These are phyloP conservation scores for Claviceps monticola DNA, from an alignment of 2,329 filamentous ascomycete species.

Conservation along the genomic window DNA sequence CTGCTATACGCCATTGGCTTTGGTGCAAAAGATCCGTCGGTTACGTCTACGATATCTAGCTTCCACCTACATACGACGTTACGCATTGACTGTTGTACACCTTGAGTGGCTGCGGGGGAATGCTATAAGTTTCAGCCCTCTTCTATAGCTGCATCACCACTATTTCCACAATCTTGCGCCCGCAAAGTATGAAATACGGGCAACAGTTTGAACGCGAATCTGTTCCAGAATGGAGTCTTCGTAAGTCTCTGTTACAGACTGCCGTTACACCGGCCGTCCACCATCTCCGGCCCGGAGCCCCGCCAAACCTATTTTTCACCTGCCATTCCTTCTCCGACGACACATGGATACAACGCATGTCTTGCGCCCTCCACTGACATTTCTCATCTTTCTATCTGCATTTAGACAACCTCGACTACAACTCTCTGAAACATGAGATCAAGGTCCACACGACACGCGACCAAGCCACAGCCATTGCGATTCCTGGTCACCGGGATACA, in stretches of 20 bases:
- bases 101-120: neutral
- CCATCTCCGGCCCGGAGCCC: neutral
- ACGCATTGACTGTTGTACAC: neutral
- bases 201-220: constrained; percentile 56
- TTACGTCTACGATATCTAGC: neutral
- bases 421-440: constrained; percentile 73
- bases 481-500: constrained; percentile 55
- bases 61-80: neutral
- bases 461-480: constrained; percentile 55
- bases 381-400: neutral
- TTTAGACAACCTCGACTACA: constrained; percentile 76
- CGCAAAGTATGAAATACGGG: constrained; percentile 25
- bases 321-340: neutral
- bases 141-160: neutral
- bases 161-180: neutral
- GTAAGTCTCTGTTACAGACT: constrained; percentile 28
- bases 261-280: neutral
- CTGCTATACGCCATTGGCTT: neutral
- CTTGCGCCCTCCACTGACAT: neutral
- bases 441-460: constrained; percentile 63
- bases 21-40: neutral
- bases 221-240: constrained; percentile 69
- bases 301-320: neutral
- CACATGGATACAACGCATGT: neutral
- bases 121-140: neutral